Base-by-base conservation (phyloP, 345 rosid genomes). In the Odontarrhena argentea region DNA sequence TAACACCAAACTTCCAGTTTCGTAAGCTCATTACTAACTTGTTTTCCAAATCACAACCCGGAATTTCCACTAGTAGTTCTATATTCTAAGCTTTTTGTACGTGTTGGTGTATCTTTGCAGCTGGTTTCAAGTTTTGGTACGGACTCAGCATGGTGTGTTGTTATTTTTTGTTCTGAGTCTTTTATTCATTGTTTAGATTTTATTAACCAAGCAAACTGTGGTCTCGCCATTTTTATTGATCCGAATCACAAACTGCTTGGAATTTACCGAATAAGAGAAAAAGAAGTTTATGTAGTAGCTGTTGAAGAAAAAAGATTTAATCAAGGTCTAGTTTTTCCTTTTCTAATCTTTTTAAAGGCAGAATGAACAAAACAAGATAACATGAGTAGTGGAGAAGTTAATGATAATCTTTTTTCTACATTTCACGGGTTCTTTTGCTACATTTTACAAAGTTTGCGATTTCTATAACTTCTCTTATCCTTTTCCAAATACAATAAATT, bases 1-100 rank as follows among this genome's bases (percentile, higher is more conserved):
- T 94, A 82, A 85, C 69, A 85, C 69, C 58, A 68, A 55, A 56
- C 63, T 48, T 66, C 44, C 7, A 36, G 35, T 44, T 46, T 35
- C 43, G 71, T 44, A 73, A 73, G 72, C 67, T 59, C 56, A 26
- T 41, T 41, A 24, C 46, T 26, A 14, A 58, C 24, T 2, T 7
- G 28, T 26, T 43, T 49, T 28, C 37, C n/a, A 54, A 25, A 54
- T 45, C 6, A 30, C 46, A 1, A 38, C 11, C 42, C 11, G 12
- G 3, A 38, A 2, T 4, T 5, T 8, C 24, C 7, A 70, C 26
- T 3, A 53, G 34, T 9, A 34, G 32, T 22, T 43, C 25, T 10
- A 7, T 70, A 25, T 45, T 8, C 22, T 3, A 15, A 37, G 34
- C 43, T 18, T 26, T 8, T 35, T 25, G 36, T 36, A 14, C n/a